These are phyloP conservation scores for Pestalotiopsis sp. DNA, from an alignment of 2,329 filamentous ascomycete species.

Conservation along the genomic window DNA sequence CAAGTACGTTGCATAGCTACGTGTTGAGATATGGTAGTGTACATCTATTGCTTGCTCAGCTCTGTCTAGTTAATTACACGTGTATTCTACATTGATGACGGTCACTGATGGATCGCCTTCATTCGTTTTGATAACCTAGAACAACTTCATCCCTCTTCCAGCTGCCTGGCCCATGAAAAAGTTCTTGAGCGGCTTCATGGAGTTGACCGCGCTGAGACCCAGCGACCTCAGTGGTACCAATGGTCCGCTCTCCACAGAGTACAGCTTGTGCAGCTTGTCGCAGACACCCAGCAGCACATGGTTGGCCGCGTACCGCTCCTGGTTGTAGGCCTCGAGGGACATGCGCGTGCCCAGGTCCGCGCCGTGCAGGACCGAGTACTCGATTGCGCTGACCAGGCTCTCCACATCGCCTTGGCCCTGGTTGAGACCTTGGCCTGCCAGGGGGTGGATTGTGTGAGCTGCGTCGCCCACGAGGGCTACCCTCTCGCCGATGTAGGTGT, in stretches of 20 bases:
- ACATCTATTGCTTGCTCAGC: neutral
- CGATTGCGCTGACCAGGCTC: slow-evolving; percentile 74
- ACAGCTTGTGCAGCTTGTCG: slow-evolving; percentile 92
- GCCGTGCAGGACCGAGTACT: slow-evolving; percentile 77
- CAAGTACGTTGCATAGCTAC: neutral
- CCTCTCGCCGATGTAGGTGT: slow-evolving; percentile 89
- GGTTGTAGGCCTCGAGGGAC: slow-evolving; percentile 79
- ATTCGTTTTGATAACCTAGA: slow-evolving; percentile 16
- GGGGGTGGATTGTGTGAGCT: slow-evolving; percentile 91
- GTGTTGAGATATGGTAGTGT: neutral
- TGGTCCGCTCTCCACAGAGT: slow-evolving; percentile 78
- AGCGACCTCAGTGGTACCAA: slow-evolving; percentile 78
- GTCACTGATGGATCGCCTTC: neutral
- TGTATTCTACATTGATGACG: neutral
- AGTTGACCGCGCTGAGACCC: slow-evolving; percentile 77
- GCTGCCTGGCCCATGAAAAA: slow-evolving; percentile 81
- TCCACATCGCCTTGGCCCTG: slow-evolving; percentile 89
- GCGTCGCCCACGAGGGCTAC: slow-evolving; percentile 92
- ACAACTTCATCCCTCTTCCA: slow-evolving; percentile 45
- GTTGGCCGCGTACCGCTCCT: slow-evolving; percentile 82
- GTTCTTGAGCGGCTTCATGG: slow-evolving; percentile 74
- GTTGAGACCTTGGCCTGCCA: slow-evolving; percentile 93
- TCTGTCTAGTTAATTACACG: slow-evolving; percentile 8
- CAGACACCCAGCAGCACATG: slow-evolving; percentile 77
- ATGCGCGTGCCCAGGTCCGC: slow-evolving; percentile 83